Evolutionary conservation across 495 filamentous ascomycete genomes (phyloP).

Genomic region (Penicillium silybi): DNA sequence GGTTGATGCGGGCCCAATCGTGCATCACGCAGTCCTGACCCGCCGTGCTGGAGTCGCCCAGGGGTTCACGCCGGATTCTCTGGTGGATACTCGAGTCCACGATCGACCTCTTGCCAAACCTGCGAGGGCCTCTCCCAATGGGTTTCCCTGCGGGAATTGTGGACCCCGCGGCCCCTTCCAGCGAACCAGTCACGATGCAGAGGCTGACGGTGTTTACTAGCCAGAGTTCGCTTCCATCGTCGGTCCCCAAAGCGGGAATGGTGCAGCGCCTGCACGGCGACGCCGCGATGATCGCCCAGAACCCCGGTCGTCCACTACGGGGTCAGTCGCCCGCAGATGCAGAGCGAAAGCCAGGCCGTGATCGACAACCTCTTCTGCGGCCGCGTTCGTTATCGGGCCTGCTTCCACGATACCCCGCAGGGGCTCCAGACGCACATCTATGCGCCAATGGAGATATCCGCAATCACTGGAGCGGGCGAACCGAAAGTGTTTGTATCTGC

Average conservation of each 20-base stretch:
- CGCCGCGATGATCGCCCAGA: constrained; percentile 69
- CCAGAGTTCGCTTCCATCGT: constrained; percentile 60
- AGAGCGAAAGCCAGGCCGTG: constrained; percentile 51
- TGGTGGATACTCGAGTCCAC: not conserved
- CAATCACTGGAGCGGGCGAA: constrained; percentile 55
- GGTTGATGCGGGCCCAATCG: not conserved
- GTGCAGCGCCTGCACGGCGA: constrained; percentile 63
- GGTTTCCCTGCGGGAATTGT: not conserved
- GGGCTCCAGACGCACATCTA: constrained; percentile 72
- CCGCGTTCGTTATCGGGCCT: constrained; percentile 62
- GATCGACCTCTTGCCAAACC: not conserved
- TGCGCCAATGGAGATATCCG: constrained; percentile 63
- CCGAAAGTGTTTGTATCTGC: constrained; percentile 1
- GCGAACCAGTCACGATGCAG: constrained; percentile 5
- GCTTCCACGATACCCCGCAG: constrained; percentile 61
- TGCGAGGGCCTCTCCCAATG: not conserved
- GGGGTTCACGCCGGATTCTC: not conserved
- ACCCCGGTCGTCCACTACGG: constrained; percentile 67
- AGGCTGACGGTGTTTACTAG: constrained; percentile 56
- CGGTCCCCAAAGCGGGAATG: constrained; percentile 57
- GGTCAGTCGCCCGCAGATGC: constrained; percentile 55
- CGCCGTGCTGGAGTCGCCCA: not conserved
- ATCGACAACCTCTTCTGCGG: constrained; percentile 66
- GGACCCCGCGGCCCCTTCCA: not conserved
- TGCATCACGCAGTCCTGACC: not conserved